A percentile compares a stretch with the other conserved stretches of the same genome.
Conservation (phyloP, 345 rosid species). For the Tarenaya hassleriana region DNA sequence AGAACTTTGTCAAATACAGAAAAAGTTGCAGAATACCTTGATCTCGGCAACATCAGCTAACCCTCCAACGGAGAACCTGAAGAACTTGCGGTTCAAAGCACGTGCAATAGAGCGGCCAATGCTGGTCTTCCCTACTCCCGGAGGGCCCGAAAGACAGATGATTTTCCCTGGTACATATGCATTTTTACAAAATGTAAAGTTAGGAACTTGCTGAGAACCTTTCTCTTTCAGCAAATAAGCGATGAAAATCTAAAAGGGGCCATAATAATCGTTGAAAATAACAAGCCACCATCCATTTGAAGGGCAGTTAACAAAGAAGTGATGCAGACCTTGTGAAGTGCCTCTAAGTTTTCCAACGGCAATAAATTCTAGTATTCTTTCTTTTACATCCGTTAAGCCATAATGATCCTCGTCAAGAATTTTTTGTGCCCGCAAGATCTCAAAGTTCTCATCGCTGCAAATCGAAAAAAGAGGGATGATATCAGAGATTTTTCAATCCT, state of each 20-base stretch:
- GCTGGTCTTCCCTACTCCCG: constrained; percentile 99
- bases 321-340: constrained; percentile 72
- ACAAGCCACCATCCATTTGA: background rate
- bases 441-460: constrained; percentile 94
- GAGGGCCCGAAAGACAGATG: constrained; percentile 97
- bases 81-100: constrained; percentile 88
- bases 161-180: constrained; percentile 79
- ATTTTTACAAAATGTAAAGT: constrained; percentile 20
- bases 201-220: constrained; percentile 2
- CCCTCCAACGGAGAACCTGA: constrained; percentile 97
- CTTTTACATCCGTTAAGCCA: constrained; percentile 95
- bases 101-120: constrained; percentile 98
- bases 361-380: constrained; percentile 94
- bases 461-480: background rate
- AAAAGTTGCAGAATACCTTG: constrained; percentile 49
- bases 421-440: constrained; percentile 72
- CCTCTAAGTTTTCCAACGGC: constrained; percentile 99
- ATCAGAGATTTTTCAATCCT: constrained; percentile 3
- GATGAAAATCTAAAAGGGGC: constrained; percentile 14
- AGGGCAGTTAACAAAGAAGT: background rate
- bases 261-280: constrained; percentile 14
- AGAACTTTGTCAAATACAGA: constrained; percentile 9
- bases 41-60: constrained; percentile 98
- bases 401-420: constrained; percentile 98
- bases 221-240: constrained; percentile 13